A percentile compares a stretch with the other conserved stretches of the same genome.
phyloP scores from a whole-genome alignment of 768 basidiomycete genomes.

The Holtermannia corniformis region DNA sequence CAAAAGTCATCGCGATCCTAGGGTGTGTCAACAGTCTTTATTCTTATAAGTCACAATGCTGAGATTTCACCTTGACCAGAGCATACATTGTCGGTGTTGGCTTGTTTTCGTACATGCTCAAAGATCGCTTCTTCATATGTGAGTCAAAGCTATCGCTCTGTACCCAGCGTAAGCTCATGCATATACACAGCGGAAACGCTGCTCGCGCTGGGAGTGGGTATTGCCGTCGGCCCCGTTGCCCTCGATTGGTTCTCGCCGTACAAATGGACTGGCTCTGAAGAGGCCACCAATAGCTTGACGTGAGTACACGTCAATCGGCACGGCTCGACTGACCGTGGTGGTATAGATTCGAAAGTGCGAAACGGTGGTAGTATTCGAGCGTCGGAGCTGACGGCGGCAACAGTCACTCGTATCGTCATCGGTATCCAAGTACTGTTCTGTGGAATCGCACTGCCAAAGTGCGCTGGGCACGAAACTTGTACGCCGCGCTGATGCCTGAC shows the following conservation, averaged over 20 bases:
- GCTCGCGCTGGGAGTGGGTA: conserved; percentile 26
- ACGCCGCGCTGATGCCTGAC: background rate
- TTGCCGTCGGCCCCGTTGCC: conserved; percentile 39
- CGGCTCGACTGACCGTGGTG: background rate
- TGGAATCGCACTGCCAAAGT: conserved; percentile 38
- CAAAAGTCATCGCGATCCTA: conserved; percentile 32
- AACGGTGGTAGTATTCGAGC: too few species aligned
- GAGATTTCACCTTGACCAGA: conserved; percentile 43
- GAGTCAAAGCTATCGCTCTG: background rate
- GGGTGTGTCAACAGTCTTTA: conserved; percentile 31
- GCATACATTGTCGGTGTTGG: conserved; percentile 36
- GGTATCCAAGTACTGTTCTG: conserved; percentile 42
- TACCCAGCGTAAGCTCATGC: background rate
- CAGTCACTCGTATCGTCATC: conserved; percentile 42
- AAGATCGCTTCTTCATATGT: background rate
- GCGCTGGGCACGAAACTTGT: background rate
- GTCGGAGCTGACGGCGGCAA: conserved; percentile 6
- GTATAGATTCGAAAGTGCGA: conserved; percentile 1
- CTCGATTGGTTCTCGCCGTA: conserved; percentile 39
- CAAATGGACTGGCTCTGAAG: conserved; percentile 32
- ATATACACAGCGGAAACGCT: conserved; percentile 36
- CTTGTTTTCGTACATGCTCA: background rate
- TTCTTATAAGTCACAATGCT: conserved; percentile 39
- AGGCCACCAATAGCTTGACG: conserved; percentile 20
- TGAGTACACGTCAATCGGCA: conserved; percentile 4